A percentile compares a stretch with the other conserved stretches of the same genome.
Conservation (phyloP, 495 filamentous ascomycete species). For the Aspergillus incahuasiensis region DNA sequence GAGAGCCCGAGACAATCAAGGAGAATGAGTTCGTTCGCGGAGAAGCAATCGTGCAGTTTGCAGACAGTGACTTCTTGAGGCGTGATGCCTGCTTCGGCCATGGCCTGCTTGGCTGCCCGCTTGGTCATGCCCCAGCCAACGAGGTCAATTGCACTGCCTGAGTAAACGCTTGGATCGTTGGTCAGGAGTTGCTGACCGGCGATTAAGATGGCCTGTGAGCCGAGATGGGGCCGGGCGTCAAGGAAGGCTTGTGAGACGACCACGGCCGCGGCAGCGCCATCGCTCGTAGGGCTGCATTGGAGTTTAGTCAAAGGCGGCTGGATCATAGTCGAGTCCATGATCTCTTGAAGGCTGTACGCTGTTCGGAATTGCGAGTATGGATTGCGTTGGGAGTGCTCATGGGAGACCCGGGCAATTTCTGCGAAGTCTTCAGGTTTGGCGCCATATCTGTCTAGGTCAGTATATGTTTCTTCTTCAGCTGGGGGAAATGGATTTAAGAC, state of each 20-base stretch:
- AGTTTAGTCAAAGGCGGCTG: conserved; percentile 73
- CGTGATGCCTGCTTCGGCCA: conserved; percentile 67
- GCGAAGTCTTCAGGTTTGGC: conserved; percentile 83
- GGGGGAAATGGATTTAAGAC: background rate
- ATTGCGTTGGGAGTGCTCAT: conserved; percentile 83
- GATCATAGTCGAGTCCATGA: conserved; percentile 72
- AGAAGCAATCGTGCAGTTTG: conserved; percentile 97
- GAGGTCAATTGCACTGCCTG: conserved; percentile 72
- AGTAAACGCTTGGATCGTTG: conserved; percentile 72
- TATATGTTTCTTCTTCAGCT: background rate
- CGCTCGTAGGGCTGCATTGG: conserved; percentile 84
- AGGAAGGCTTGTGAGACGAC: conserved; percentile 87
- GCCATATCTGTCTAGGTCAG: conserved; percentile 58
- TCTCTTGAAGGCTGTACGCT: conserved; percentile 82
- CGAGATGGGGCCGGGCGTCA: conserved; percentile 74
- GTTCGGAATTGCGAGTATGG: conserved; percentile 96
- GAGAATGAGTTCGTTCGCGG: conserved; percentile 84
- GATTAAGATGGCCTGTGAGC: conserved; percentile 74
- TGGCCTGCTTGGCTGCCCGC: conserved; percentile 59
- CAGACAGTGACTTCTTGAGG: conserved; percentile 71
- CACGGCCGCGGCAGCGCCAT: conserved; percentile 86
- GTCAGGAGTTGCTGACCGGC: conserved; percentile 86
- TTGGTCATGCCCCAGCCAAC: conserved; percentile 83
- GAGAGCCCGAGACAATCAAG: conserved; percentile 82
- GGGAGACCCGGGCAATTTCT: conserved; percentile 90